A percentile compares a stretch with the other conserved stretches of the same genome.
Conservation (phyloP, 164 flowering plant genomes). For the Macadamia integrifolia region DNA sequence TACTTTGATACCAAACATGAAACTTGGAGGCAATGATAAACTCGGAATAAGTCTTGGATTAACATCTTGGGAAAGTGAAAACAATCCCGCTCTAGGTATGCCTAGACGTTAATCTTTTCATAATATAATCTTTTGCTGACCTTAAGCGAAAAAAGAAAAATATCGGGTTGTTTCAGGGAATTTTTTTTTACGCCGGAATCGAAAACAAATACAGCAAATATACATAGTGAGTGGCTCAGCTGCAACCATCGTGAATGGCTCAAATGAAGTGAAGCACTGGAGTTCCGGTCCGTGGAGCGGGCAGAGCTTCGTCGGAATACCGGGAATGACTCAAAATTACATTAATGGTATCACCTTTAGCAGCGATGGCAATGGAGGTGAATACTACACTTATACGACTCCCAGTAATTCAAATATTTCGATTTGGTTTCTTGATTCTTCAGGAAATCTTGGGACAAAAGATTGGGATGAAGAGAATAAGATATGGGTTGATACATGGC, state of each 20-base stretch:
- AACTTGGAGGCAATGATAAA: slow-evolving; percentile 12
- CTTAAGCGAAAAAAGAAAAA: too few species aligned
- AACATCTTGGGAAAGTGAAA: neutral
- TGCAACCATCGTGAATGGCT: slow-evolving; percentile 18
- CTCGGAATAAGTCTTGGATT: slow-evolving; percentile 3
- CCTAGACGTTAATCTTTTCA: too few species aligned
- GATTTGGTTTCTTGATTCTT: neutral
- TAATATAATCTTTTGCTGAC: too few species aligned
- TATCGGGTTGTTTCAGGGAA: too few species aligned
- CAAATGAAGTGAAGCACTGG: slow-evolving; percentile 13
- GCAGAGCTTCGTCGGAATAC: slow-evolving; percentile 24
- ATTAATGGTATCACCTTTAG: neutral
- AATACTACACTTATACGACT: neutral
- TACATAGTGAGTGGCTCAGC: slow-evolving; percentile 20
- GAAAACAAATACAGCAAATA: slow-evolving; percentile 10
- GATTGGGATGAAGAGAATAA: slow-evolving; percentile 9
- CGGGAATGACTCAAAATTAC: slow-evolving; percentile 10
- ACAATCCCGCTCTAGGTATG: too few species aligned
- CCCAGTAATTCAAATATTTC: neutral
- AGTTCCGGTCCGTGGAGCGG: slow-evolving; percentile 38
- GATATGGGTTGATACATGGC: neutral
- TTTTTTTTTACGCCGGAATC: slow-evolving; percentile 2
- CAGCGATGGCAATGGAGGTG: neutral
- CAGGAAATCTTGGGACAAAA: neutral
- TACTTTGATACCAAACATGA: slow-evolving; percentile 19